Base-by-base conservation (phyloP, 176 grass and related monocot genomes). In the Ananas comosus region DNA sequence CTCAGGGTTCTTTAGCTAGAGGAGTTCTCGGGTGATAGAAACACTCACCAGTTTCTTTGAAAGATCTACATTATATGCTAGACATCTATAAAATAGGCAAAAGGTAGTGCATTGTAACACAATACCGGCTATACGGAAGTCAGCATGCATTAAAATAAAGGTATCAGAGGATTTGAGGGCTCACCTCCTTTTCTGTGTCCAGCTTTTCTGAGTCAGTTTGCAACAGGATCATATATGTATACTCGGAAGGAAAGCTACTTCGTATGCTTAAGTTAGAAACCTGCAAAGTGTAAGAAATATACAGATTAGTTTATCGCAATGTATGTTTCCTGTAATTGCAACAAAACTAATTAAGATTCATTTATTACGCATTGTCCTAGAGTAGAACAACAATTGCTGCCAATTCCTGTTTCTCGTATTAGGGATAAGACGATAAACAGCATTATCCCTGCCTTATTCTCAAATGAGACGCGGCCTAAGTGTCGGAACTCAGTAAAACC, bases 201-300 rank as follows among this genome's bases (percentile, higher is more conserved):
- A 83, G 74, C 72, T 91, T 93, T 77, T 83, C 89, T 53, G 52
- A 53, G 53, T 82, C 64, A 13, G 74, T 83, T 78, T 86, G 74
- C 64, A 88, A 69, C n/a, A 81, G 64, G 47, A 88, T 51, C 84
- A 91, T 93, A 52, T 71, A 80, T 64, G 94, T 99, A 82, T 99
- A 93, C 74, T 99, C 94, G 0, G 89, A 93, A 3, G 78, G 69
- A 75, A 85, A 24, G 64, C 84, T 67, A 75, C 82, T 85, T 33
- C 85, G 84, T 66, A 78, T 73, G 82, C 94, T 99, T 81, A 92
- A 74, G 68, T 85, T 90, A 56, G 64, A 68, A 68, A 93, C 85
- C 93, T 97, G 51, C 3, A 59, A 9, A 58, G 19, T 21, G 19
- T 5, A 10, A n/a, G 33, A 42, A 7, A 42, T 42, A 42, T 6